Conservation (phyloP, 371 early-diverging fungal species). For the Syncephalastrum sp. region DNA sequence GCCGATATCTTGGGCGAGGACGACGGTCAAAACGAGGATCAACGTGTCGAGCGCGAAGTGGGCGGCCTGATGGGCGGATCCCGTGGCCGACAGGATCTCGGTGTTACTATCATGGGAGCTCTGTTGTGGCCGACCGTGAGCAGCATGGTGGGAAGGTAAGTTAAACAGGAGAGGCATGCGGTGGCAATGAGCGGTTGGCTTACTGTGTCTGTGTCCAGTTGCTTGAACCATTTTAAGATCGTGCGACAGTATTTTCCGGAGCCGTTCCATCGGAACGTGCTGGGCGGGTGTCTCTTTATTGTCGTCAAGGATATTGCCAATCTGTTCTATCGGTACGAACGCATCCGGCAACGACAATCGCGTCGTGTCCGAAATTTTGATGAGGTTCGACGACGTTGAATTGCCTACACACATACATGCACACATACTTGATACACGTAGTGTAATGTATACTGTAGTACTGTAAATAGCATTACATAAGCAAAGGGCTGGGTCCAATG, state of each 20-base stretch:
- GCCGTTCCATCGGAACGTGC: constrained; percentile 55
- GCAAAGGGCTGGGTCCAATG: no score
- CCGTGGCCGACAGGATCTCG: constrained; percentile 24
- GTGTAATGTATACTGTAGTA: no score
- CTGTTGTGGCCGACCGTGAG: constrained; percentile 51
- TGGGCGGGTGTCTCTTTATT: constrained; percentile 64
- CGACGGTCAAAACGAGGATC: no score
- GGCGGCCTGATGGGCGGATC: no score
- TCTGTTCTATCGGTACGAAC: constrained; percentile 39
- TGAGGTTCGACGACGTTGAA: constrained; percentile 12
- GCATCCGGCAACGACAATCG: constrained; percentile 38
- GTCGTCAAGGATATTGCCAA: constrained; percentile 51
- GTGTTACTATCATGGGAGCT: constrained; percentile 52
- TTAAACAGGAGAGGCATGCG: background rate
- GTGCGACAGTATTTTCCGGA: constrained; percentile 52
- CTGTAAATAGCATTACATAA: no score
- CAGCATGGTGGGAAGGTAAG: constrained; percentile 41
- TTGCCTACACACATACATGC: no score
- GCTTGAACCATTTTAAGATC: constrained; percentile 44
- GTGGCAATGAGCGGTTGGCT: background rate
- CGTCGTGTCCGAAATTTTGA: constrained; percentile 31
- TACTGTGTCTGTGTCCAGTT: constrained; percentile 21
- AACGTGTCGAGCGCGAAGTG: no score
- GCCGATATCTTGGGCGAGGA: background rate
- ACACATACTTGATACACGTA: no score